Evolutionary conservation across 768 basidiomycete genomes (phyloP), one percentile per base, ranked within the genome.

Genomic region (Naganishia vishniacii): DNA sequence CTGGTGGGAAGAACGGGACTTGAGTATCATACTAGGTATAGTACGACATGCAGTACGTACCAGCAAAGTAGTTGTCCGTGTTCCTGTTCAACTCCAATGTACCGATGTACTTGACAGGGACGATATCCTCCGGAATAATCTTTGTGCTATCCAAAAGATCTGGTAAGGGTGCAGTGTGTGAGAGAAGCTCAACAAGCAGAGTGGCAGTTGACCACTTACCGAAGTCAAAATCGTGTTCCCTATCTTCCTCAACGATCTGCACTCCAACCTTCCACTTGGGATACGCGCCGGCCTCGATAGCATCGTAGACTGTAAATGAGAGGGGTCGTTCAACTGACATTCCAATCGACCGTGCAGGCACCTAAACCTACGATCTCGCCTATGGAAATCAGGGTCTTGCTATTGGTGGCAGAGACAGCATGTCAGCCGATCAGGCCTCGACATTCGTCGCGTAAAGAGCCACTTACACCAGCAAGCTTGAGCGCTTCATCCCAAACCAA

Each of bases 331-430:
- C 8, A 41, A 11, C 4, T 56, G 2, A 40, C 28, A 13, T 34
- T 53, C 20, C 34, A 37, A 37, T 37, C 13, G 51, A 1, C n/a
- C 29, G 18, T 7, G n/a, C 20, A 15, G 51, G 29, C n/a, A 6
- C 0, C 23, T 7, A 4, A 4, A 40, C 53, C 40, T 34, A 56
- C 53, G 78, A 72, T 93, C 90, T 72, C 91, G 87, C 32, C 89
- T 84, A 67, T 91, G 90, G 78, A 88, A 93, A 75, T 92, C 90
- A 13, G 91, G 90, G 75, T 93, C 91, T 74, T 91, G 88, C 0
- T 56, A 41, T 12, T 29, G 7, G 31, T 18, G 25, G 11, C 18
- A 18, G 42, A 8, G 42, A 12, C 6, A 44, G 5, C 9, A n/a
- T 11, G 31, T 23, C 20, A 18, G 28, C 16, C 2, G 4, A 34